Base-by-base conservation (phyloP, 441 rosid species). In the Breynia disticha region DNA sequence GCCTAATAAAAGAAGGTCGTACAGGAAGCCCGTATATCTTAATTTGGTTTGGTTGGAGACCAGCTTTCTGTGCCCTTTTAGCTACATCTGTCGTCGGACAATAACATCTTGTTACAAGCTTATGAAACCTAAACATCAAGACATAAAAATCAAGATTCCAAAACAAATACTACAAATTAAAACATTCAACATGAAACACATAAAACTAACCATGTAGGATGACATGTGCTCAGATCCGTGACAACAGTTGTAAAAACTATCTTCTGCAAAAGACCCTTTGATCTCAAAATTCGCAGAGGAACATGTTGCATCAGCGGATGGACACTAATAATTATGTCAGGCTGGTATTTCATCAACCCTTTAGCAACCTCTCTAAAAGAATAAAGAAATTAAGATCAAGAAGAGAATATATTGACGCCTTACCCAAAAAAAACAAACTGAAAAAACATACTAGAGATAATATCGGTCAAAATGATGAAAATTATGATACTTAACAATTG, bases 251-350 rank as follows among this genome's bases (percentile, higher is more conserved):
- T 86, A 69, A 93, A 93, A 53, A 80, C 91, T 20, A 88, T 88
- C 75, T 93, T 88, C 54, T 86, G 50, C 62, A 93, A 61, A 66
- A 88, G 86, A 48, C 98, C 98, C 65, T 79, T 93, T 19, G 90
- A 76, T 77, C 81, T 82, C 75, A 93, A 67, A 59, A 93, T 76
- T 55, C 98, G 94, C 70, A 93, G 94, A 22, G 98, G 98, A 64
- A 93, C 98, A 38, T 93, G 98, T 65, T 93, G 98, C 97, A 93
- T 88, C 60, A 93, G 74, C 3, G 97, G 97, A 72, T 93, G 98
- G 18, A 93, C 98, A 59, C 98, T 93, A 45, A 88, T 81, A 67
- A 93, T 86, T 53, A 93, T 73, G 62, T 93, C 90, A 2, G 98
- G 98, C 74, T 84, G 84, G 72, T 93, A 88, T 64, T 93, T 93